Percentiles rank a stretch among this genome's conserved stretches.
Conservation (phyloP, 257 asterid genomes). For the Nicotiana otophora region DNA sequence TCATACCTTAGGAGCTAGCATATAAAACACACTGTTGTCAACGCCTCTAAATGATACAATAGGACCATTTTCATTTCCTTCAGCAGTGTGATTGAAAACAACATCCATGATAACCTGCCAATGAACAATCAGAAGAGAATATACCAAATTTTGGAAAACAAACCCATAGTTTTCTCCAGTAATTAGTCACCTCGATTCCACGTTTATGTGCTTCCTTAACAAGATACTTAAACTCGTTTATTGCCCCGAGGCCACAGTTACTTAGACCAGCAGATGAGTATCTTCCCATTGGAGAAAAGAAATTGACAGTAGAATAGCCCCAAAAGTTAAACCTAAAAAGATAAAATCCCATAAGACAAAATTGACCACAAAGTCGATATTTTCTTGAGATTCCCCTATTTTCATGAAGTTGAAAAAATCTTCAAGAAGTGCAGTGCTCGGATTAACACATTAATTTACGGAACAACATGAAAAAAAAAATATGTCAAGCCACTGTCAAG, state of each 20-base stretch:
- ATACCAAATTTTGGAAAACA: conserved; percentile 9
- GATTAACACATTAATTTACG: background rate
- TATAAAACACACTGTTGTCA: conserved; percentile 85
- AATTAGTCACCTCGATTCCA: conserved; percentile 74
- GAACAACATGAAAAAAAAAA: background rate
- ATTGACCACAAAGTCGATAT: background rate
- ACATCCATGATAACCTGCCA: conserved; percentile 95
- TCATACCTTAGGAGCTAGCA: conserved; percentile 93
- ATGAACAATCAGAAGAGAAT: conserved; percentile 16
- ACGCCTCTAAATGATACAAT: conserved; percentile 78
- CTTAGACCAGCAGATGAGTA: conserved; percentile 59
- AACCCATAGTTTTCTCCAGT: conserved; percentile 1
- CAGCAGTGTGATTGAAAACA: conserved; percentile 97
- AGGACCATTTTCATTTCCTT: conserved; percentile 96
- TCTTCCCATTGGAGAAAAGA: conserved; percentile 96
- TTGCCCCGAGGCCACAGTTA: conserved; percentile 64
- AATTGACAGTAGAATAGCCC: conserved; percentile 95
- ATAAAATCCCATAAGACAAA: conserved; percentile 10
- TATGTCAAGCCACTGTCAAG: background rate
- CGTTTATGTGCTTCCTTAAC: conserved; percentile 92
- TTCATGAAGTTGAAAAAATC: background rate
- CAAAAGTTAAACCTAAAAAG: conserved; percentile 82
- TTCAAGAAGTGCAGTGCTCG: background rate
- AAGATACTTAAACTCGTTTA: conserved; percentile 80
- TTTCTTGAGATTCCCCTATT: background rate